Conservation (phyloP, 192 early-diverging fungal genomes). For the Jimgerdemannia lactiflua region DNA sequence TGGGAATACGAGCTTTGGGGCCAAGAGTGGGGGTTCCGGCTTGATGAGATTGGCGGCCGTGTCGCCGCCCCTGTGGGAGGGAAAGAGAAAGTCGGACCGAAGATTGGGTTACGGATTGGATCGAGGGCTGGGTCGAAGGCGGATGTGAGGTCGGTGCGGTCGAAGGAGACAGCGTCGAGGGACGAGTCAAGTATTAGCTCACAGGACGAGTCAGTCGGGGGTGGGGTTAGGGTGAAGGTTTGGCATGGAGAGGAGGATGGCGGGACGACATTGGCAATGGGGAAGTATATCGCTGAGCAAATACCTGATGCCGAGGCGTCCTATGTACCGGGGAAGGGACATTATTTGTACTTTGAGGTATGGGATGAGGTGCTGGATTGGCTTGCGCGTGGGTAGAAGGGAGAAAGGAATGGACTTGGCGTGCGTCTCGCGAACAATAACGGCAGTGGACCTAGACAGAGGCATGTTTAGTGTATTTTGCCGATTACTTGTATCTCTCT, state of each 20-base stretch:
- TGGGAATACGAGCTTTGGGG: constrained; percentile 16
- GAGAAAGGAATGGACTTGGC: too few species aligned
- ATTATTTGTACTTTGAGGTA: constrained; percentile 16
- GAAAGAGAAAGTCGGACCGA: constrained; percentile 1
- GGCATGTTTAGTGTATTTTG: too few species aligned
- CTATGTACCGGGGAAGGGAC: constrained; percentile 13
- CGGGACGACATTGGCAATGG: constrained; percentile 11
- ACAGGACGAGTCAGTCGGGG: too few species aligned
- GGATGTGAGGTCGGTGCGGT: too few species aligned
- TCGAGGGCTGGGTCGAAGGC: too few species aligned
- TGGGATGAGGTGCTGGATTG: constrained; percentile 22
- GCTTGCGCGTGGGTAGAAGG: constrained; percentile 1
- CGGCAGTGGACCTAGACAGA: too few species aligned
- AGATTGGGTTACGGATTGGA: neutral
- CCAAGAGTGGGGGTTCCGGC: constrained; percentile 17
- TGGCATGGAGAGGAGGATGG: constrained; percentile 17
- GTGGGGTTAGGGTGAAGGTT: constrained; percentile 2
- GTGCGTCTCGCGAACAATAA: too few species aligned
- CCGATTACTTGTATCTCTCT: too few species aligned
- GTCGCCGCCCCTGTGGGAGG: too few species aligned
- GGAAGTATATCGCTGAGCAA: constrained; percentile 15
- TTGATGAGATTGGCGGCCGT: constrained; percentile 6
- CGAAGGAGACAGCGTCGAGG: too few species aligned
- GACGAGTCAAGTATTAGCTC: too few species aligned
- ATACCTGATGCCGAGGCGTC: constrained; percentile 7